Conservation (phyloP, 495 filamentous ascomycete genomes). For the Tuber indicum region DNA sequence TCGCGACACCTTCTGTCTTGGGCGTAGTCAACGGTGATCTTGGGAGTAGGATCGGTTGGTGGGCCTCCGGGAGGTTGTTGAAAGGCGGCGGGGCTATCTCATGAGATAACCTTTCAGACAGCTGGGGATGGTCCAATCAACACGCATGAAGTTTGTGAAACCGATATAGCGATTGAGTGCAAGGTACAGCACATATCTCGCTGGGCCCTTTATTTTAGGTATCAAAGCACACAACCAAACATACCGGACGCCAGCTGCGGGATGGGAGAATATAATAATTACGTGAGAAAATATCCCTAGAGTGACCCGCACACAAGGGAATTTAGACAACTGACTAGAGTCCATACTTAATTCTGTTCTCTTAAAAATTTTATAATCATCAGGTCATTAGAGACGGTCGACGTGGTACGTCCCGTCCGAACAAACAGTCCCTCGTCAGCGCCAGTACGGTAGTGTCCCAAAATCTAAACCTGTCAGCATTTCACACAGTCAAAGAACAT, state of each 20-base stretch:
- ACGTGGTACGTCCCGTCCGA: no score
- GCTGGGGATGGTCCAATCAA: not conserved
- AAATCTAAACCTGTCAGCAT: no score
- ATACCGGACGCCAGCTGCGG: not conserved
- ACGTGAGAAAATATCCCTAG: not conserved
- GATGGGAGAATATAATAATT: no score
- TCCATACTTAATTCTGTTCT: not conserved
- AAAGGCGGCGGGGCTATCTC: no score
- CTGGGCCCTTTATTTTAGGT: not conserved
- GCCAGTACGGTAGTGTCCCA: no score
- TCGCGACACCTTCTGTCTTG: not conserved
- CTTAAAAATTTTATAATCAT: no score
- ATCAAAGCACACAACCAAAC: not conserved
- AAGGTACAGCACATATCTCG: not conserved
- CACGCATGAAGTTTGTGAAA: not conserved
- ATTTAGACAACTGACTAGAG: not conserved
- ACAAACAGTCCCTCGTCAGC: no score
- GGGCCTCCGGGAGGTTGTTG: not conserved
- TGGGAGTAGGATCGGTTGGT: not conserved
- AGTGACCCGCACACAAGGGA: not conserved
- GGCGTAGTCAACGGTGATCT: not conserved
- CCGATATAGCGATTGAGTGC: not conserved
- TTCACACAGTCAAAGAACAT: no score
- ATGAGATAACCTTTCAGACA: not conserved
- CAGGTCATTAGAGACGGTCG: no score